phyloP scores from a whole-genome alignment of 257 asterid genomes.

The Solanum medicagineum region DNA sequence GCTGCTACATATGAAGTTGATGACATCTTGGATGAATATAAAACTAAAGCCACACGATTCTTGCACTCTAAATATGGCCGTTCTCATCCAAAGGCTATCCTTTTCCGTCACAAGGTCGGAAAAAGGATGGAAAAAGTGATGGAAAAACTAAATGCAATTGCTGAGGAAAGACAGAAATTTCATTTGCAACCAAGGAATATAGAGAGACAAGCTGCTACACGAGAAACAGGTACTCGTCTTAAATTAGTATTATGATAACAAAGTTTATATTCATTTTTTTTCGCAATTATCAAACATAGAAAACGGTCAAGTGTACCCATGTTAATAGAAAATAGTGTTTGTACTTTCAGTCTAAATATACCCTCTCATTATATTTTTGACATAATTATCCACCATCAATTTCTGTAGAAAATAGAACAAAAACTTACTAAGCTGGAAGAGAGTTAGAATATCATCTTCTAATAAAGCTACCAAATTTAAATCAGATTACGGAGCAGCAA shows the following conservation, averaged over 20 bases:
- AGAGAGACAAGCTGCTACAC: background rate
- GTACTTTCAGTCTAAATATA: background rate
- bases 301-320: background rate
- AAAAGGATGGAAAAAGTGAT: background rate
- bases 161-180: slow-evolving; percentile 8
- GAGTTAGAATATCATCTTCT: background rate
- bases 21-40: background rate
- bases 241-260: background rate
- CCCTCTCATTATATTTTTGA: background rate
- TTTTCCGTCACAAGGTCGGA: slow-evolving; percentile 7
- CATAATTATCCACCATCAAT: background rate
- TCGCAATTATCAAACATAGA: background rate
- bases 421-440: background rate
- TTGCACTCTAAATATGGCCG: background rate
- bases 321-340: background rate
- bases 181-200: background rate
- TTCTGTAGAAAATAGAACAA: background rate
- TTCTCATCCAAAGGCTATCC: background rate
- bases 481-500: background rate
- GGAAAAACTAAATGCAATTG: background rate
- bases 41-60: background rate
- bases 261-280: background rate
- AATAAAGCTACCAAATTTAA: background rate
- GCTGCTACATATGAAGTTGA: background rate
- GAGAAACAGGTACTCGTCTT: background rate